These are phyloP conservation scores for Tricholomella constricta DNA, from an alignment of 768 basidiomycete genomes.

Conservation along the genomic window DNA sequence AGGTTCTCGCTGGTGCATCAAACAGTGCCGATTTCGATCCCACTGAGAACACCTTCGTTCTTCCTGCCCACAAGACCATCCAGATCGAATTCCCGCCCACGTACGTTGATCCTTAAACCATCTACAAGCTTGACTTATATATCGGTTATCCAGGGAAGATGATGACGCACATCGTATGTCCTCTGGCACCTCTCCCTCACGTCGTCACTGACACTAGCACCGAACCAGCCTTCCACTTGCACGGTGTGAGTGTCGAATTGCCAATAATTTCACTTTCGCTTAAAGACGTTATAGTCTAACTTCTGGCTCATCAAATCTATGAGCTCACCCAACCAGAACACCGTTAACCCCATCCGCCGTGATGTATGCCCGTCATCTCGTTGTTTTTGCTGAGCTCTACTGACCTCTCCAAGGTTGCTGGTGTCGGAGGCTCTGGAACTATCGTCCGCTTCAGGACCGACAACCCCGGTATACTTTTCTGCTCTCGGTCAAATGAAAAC, in stretches of 20 bases:
- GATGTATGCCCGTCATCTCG: constrained; percentile 10
- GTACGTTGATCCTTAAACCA: constrained; percentile 10
- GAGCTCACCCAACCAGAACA: constrained; percentile 28
- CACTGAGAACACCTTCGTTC: constrained; percentile 40
- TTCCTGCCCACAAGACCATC: constrained; percentile 40
- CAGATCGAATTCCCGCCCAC: constrained; percentile 38
- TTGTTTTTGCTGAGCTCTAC: not conserved
- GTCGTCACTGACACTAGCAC: not conserved
- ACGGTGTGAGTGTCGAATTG: constrained; percentile 16
- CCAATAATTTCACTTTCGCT: not conserved
- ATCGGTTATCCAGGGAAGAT: constrained; percentile 17
- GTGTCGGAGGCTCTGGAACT: constrained; percentile 21
- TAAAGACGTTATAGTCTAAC: constrained; percentile 26
- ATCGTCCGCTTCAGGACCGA: constrained; percentile 21
- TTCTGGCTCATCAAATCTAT: constrained; percentile 41
- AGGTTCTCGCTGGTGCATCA: constrained; percentile 41
- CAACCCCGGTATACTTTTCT: constrained; percentile 15
- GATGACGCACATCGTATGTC: constrained; percentile 27
- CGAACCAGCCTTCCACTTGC: constrained; percentile 27
- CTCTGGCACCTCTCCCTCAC: not conserved
- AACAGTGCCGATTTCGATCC: constrained; percentile 34
- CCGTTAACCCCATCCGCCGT: constrained; percentile 45
- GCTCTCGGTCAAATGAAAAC: not conserved
- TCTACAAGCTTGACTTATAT: not conserved
- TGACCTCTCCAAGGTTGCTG: constrained; percentile 8